Evolutionary conservation across 1,284 basidiomycete species (phyloP), one percentile per base, ranked within the genome.

Genomic region (Pholiota adiposa): DNA sequence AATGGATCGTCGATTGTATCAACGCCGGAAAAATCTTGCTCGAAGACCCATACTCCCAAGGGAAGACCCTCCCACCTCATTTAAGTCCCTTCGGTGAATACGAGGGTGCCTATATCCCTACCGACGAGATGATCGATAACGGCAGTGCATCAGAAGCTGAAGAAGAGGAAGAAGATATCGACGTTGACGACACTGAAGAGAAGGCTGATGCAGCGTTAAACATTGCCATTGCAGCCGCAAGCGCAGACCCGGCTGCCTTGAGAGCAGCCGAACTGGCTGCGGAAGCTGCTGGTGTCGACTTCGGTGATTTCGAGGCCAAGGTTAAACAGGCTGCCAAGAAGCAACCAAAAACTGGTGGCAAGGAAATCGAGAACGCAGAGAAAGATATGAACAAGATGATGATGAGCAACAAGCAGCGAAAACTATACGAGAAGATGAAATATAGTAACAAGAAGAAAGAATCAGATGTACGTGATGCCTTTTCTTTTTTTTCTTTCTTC

Each of bases 1-100:
- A 99, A 75, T 99, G 97, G 97, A 86, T 98, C 27, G 93, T 96
- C 34, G 97, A 99, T 76, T 97, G 93, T 72, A 89, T 97, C 70
- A 99, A 99, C 74, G 85, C 89, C 21, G 87, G 89, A 18, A 93
- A 85, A 73, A 83, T 98, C 58, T 82, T 98, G 33, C 83, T 94
- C 0, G 93, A 96, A 67, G 96, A 92, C 59, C 81, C 86, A 50
- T 99, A 99, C 73, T 84, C 82, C 9, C 96, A 96, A 66, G 97
- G 96, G 1, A 86, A 88, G 67, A 86, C 87, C 2, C 84, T 99
- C 46, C 97, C 97, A 4, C 96, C 97, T 33, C 97, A 99, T 78
- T 75, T 99, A 63, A 97, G 94, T 79, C 97, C 97, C 18, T 99
- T 99, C 77, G 93, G 92, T 48, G 92, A 93, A 71, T 83, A 83